phyloP scores from a whole-genome alignment of 768 basidiomycete genomes.

The Dentipellis sp. region DNA sequence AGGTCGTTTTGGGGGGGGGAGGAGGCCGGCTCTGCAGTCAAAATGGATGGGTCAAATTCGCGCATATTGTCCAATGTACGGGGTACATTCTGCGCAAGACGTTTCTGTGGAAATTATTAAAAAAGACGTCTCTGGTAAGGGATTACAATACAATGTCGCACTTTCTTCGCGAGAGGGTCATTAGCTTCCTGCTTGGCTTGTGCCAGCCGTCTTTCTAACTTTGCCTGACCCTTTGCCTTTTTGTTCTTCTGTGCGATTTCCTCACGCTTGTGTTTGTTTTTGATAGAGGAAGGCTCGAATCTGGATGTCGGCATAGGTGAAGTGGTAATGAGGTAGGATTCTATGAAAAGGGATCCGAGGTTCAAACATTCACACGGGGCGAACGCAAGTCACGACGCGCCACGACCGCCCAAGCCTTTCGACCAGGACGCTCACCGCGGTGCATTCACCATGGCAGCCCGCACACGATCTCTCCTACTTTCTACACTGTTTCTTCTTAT shows the following conservation, averaged over 20 bases:
- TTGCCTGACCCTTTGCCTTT: conserved; percentile 69
- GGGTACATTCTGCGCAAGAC: conserved; percentile 78
- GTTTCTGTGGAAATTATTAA: conserved; percentile 42
- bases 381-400: background rate
- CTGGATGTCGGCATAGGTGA: conserved; percentile 42
- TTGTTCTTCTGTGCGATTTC: conserved; percentile 66
- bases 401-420: background rate
- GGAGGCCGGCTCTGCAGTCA: conserved; percentile 41
- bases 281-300: conserved; percentile 61
- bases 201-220: conserved; percentile 73
- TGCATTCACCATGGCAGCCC: background rate
- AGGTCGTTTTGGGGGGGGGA: conserved; percentile 7
- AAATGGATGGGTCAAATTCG: conserved; percentile 66
- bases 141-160: conserved; percentile 24
- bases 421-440: background rate
- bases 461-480: conserved; percentile 18
- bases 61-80: conserved; percentile 90
- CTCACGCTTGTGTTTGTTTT: conserved; percentile 85
- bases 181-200: conserved; percentile 67
- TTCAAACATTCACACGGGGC: background rate
- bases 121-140: background rate
- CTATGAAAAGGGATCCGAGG: background rate
- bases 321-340: background rate
- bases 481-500: conserved; percentile 32
- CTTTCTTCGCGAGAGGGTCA: conserved; percentile 74